A percentile compares a stretch with the other conserved stretches of the same genome.
Evolutionary conservation across 495 filamentous ascomycete species (phyloP).

Genomic region (Penicillium argentinense): DNA sequence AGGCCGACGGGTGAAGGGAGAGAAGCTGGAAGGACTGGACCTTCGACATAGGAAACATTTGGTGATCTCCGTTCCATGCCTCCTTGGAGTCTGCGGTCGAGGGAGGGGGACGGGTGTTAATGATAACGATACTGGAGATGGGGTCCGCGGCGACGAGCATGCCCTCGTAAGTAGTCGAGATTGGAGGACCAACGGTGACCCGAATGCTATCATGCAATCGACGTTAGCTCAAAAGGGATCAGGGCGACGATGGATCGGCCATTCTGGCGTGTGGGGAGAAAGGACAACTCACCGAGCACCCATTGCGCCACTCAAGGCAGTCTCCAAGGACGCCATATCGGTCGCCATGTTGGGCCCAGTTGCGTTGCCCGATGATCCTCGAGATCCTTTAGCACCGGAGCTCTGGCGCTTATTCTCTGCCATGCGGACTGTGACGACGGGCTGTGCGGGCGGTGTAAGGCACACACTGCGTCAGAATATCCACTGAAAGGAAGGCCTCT

Average conservation of each 20-base stretch:
- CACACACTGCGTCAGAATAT: neutral
- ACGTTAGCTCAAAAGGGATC: neutral
- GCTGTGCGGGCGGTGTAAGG: slow-evolving; percentile 18
- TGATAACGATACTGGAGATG: slow-evolving; percentile 62
- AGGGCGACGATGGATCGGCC: neutral
- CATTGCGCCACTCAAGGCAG: slow-evolving; percentile 49
- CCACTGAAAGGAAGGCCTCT: neutral
- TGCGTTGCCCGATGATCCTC: slow-evolving; percentile 24
- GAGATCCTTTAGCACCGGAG: slow-evolving; percentile 40
- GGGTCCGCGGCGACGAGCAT: slow-evolving; percentile 67
- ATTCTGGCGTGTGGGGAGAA: neutral
- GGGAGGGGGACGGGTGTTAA: slow-evolving; percentile 49
- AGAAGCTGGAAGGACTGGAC: slow-evolving; percentile 61
- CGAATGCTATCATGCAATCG: slow-evolving; percentile 49
- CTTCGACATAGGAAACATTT: slow-evolving; percentile 62
- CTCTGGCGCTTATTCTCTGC: slow-evolving; percentile 51
- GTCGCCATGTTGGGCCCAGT: slow-evolving; percentile 37
- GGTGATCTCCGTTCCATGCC: slow-evolving; percentile 56
- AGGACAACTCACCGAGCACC: slow-evolving; percentile 48
- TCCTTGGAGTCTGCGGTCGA: slow-evolving; percentile 38
- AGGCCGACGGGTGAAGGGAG: slow-evolving; percentile 63
- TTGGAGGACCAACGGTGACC: slow-evolving; percentile 56
- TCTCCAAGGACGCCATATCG: slow-evolving; percentile 46
- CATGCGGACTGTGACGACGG: slow-evolving; percentile 27
- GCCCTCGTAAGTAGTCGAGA: slow-evolving; percentile 55